Base-by-base conservation (phyloP, 2,329 filamentous ascomycete genomes). In the Alternaria brassicicola region DNA sequence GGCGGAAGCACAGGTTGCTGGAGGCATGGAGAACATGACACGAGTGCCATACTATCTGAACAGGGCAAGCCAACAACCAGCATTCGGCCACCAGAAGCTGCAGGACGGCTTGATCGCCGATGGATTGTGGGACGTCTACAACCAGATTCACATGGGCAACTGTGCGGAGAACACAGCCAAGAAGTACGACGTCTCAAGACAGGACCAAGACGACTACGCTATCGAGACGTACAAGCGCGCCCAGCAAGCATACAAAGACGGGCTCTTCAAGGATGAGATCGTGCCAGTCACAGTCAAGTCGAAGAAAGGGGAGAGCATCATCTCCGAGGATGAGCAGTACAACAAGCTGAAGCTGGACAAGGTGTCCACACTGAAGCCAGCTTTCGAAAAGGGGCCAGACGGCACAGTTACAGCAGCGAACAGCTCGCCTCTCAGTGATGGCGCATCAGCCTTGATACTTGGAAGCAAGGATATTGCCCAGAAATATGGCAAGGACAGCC, bases 1-100 rank as follows among this genome's bases (percentile, higher is more conserved):
- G 9, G 87, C 92, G 15, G 91, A 96, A 71, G 93, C 91, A 0
- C 91, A 96, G 76, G 84, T 98, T 7, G 95, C 95, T 1, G 95
- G 95, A 62, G 95, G 95, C 52, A 97, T 99, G 91, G 95, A 99
- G 82, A 97, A 92, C 79, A 99, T 99, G 95, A 92, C 91, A 6
- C 86, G 90, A 36, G 92, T 97, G 4, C 95, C 95, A 3, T 96
- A 96, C 79, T 98, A 97, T 75, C 81, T 96, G 28, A 88, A 90
- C 7, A 88, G 95, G 30, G 87, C 92, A n/a, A 92, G 88, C 71
- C 86, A 90, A 62, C 83, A 95, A 67, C 91, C 93, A 1, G 82
- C 92, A 0, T 97, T 98, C 72, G 95, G 95, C 31, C 88, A 97
- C 70, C 83, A 95, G 67, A 90, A 90, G 78, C 82, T 97, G 78